phyloP scores from a whole-genome alignment of 306 rosid species.

The Castanea crenata region DNA sequence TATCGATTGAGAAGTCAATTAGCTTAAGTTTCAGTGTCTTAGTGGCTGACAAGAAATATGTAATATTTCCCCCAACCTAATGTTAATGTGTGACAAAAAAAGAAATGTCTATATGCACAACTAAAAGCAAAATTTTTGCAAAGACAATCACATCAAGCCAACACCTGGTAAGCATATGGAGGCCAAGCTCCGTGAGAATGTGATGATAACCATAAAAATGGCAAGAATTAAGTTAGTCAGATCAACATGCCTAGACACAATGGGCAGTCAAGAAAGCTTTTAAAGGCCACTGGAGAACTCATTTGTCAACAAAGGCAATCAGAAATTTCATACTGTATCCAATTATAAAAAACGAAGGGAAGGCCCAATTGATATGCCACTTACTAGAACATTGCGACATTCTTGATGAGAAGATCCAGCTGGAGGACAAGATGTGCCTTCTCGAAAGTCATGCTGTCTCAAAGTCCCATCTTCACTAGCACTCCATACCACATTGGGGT shows the following conservation, averaged over 20 bases:
- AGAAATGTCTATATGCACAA: background rate
- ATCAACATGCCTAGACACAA: slow-evolving; percentile 2
- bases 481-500: slow-evolving; percentile 98
- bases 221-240: slow-evolving; percentile 3
- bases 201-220: background rate
- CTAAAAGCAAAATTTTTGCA: background rate
- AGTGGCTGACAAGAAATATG: background rate
- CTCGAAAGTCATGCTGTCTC: slow-evolving; percentile 96
- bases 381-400: slow-evolving; percentile 84
- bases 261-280: background rate
- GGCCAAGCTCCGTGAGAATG: background rate
- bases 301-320: slow-evolving; percentile 15
- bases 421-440: slow-evolving; percentile 81
- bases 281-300: slow-evolving; percentile 9
- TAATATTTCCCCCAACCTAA: background rate
- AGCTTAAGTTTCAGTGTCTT: background rate
- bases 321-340: slow-evolving; percentile 5
- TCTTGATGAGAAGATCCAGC: slow-evolving; percentile 89
- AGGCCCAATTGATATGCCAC: slow-evolving; percentile 10
- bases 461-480: slow-evolving; percentile 99
- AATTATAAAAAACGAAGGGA: slow-evolving; percentile 1
- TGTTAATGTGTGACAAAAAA: background rate
- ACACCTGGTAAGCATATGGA: background rate
- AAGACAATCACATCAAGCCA: background rate
- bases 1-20: background rate